These are phyloP conservation scores for Acer campestre DNA, from an alignment of 345 rosid genomes.

Conservation along the genomic window DNA sequence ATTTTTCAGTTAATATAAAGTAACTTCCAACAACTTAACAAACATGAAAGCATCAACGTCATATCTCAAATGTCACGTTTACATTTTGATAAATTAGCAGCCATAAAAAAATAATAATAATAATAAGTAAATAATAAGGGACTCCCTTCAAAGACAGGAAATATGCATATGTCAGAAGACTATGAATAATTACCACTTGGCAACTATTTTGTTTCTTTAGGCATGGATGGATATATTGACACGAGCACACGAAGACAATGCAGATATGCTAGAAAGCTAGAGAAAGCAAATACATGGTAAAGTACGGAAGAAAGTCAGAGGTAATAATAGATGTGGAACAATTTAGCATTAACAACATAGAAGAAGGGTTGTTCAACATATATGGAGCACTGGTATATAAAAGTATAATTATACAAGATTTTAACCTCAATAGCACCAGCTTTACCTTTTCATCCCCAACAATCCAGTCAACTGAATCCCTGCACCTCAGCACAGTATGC, in stretches of 20 bases:
- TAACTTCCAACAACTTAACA: not conserved
- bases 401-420: conserved; percentile 31
- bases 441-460: conserved; percentile 67
- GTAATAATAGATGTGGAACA: conserved; percentile 11
- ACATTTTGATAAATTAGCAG: not conserved
- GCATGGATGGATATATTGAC: conserved; percentile 12
- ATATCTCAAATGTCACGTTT: not conserved
- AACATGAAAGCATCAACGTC: not conserved
- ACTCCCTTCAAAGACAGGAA: not conserved
- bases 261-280: conserved; percentile 13
- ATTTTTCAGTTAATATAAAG: not conserved
- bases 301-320: conserved; percentile 2
- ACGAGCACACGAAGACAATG: conserved; percentile 3
- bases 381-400: conserved; percentile 27
- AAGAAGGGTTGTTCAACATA: conserved; percentile 23
- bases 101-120: not conserved
- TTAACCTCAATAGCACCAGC: conserved; percentile 34
- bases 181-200: not conserved
- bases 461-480: conserved; percentile 46
- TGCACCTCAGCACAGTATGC: conserved; percentile 34
- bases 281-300: conserved; percentile 4
- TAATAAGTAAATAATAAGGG: not conserved
- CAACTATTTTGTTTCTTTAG: not conserved
- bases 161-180: not conserved
- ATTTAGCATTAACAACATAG: conserved; percentile 20